Conservation (phyloP, 83 land plant genomes). For the Diphasiastrum complanatum region DNA sequence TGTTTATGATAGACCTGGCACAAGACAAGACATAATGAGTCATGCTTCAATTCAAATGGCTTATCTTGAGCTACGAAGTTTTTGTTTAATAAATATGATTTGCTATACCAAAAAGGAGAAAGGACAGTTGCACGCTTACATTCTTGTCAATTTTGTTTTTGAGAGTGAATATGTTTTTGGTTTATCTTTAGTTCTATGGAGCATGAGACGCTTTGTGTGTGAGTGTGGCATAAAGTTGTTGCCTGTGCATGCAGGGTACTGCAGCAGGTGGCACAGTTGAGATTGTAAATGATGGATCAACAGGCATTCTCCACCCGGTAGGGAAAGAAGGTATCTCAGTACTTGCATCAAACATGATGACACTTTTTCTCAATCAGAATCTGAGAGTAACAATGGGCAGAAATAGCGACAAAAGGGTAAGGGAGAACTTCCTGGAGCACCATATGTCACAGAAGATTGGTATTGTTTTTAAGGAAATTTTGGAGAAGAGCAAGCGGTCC, state of each 20-base stretch:
- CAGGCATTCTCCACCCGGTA: constrained; percentile 71
- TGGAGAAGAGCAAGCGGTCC: no score
- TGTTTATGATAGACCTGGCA: no score
- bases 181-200: not conserved
- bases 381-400: constrained; percentile 64
- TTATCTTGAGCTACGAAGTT: no score
- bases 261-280: constrained; percentile 92
- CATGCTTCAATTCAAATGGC: no score
- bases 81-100: no score
- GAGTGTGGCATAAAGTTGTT: not conserved
- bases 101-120: no score
- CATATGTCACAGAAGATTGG: constrained; percentile 83
- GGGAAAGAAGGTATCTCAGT: constrained; percentile 76
- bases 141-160: not conserved
- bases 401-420: constrained; percentile 67
- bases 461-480: constrained; percentile 48
- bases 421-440: constrained; percentile 58
- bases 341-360: constrained; percentile 68
- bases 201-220: not conserved
- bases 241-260: constrained; percentile 53
- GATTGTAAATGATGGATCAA: constrained; percentile 74
- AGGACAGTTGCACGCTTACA: no score
- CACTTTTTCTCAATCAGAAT: constrained; percentile 50
- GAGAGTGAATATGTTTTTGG: not conserved
- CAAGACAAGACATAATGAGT: no score